phyloP scores from a whole-genome alignment of 2,329 filamentous ascomycete species.

The Pseudocercospora crystallina region DNA sequence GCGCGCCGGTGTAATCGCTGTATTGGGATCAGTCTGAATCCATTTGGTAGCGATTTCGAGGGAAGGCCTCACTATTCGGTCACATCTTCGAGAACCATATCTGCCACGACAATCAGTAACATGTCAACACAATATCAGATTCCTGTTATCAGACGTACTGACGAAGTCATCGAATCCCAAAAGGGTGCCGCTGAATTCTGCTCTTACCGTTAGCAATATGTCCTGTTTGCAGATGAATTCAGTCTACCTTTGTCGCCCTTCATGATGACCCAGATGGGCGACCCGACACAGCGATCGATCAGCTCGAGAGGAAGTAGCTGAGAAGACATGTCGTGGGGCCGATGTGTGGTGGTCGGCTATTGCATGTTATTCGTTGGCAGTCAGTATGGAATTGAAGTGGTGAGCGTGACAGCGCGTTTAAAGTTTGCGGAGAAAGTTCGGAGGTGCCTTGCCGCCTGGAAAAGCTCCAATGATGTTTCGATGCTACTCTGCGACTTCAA shows the following conservation, averaged over 20 bases:
- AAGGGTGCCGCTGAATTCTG: constrained; percentile 93
- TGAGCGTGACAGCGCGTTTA: no score
- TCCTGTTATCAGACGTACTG: constrained; percentile 65
- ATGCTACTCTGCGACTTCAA: no score
- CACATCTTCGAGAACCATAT: constrained; percentile 97
- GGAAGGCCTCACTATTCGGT: constrained; percentile 75
- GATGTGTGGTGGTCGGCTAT: neutral
- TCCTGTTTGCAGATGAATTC: constrained; percentile 1
- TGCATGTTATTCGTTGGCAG: constrained; percentile 2
- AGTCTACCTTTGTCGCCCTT: constrained; percentile 90
- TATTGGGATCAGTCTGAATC: constrained; percentile 4
- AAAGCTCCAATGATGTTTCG: no score
- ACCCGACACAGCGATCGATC: constrained; percentile 98
- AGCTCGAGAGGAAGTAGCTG: constrained; percentile 62
- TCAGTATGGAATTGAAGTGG: neutral
- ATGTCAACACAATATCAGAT: neutral
- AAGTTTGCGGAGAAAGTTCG: neutral
- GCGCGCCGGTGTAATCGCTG: constrained; percentile 88
- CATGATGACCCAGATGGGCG: constrained; percentile 98
- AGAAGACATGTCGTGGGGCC: constrained; percentile 25
- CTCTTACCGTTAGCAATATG: constrained; percentile 7
- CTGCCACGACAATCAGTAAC: constrained; percentile 48
- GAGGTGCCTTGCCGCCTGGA: no score
- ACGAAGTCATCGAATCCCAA: constrained; percentile 99
- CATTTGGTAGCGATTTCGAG: no score